phyloP scores from a whole-genome alignment of 2,329 filamentous ascomycete genomes.

The Drechslerella coelobrocha region DNA sequence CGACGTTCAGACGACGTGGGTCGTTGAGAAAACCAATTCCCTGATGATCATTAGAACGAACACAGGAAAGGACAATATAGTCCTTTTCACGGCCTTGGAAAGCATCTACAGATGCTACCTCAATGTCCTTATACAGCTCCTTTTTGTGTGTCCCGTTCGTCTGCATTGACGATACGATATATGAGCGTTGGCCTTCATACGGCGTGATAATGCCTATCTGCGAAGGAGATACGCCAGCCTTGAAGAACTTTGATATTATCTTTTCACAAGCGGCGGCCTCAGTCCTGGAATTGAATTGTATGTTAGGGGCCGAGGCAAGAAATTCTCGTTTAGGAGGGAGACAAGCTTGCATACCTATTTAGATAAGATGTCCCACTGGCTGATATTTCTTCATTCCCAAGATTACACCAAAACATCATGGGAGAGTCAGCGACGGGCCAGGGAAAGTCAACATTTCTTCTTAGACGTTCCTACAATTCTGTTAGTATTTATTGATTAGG shows the following conservation, averaged over 20 bases:
- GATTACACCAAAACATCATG: constrained; percentile 99
- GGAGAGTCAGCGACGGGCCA: constrained; percentile 93
- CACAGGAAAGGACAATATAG: constrained; percentile 96
- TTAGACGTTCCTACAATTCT: constrained; percentile 69
- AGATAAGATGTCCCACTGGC: constrained; percentile 97
- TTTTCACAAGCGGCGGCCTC: constrained; percentile 98
- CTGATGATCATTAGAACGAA: constrained; percentile 98
- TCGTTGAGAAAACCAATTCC: constrained; percentile 99
- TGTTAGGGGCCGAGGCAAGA: not conserved
- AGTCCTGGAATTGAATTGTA: constrained; percentile 68
- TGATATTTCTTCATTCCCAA: constrained; percentile 97
- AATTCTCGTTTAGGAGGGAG: not conserved
- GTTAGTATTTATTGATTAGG: not conserved
- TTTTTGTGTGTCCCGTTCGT: constrained; percentile 97
- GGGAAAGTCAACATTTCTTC: constrained; percentile 94
- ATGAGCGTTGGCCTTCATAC: constrained; percentile 97
- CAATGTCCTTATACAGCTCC: constrained; percentile 97
- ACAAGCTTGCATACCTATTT: constrained; percentile 62
- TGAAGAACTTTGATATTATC: constrained; percentile 98
- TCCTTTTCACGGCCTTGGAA: constrained; percentile 99
- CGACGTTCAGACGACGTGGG: constrained; percentile 94
- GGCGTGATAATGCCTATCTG: constrained; percentile 98
- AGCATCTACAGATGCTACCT: constrained; percentile 96
- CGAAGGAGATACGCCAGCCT: constrained; percentile 89
- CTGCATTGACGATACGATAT: constrained; percentile 99